phyloP scores from a whole-genome alignment of 2,329 filamentous ascomycete species.

The Arthrinium puccinioides region DNA sequence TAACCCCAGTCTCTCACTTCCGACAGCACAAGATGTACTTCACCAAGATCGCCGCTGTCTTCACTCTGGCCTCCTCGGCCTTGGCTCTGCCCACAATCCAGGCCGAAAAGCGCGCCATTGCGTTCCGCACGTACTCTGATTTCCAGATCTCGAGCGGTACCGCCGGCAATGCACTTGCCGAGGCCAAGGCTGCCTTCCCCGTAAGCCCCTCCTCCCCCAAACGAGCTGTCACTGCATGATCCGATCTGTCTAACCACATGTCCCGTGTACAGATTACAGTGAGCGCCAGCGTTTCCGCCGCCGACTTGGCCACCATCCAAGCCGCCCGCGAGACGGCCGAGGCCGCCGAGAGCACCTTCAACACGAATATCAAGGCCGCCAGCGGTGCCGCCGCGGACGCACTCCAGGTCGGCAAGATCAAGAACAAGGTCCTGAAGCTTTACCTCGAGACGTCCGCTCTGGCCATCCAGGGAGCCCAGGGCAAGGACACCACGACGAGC shows the following conservation, averaged over 20 bases:
- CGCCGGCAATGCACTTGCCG: conserved; percentile 44
- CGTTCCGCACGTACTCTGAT: conserved; percentile 6
- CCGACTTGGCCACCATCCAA: conserved; percentile 43
- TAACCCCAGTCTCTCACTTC: neutral
- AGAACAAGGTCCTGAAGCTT: conserved; percentile 55
- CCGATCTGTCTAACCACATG: neutral
- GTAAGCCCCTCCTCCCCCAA: too few species aligned
- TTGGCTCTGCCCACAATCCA: conserved; percentile 1
- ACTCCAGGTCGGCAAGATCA: conserved; percentile 48
- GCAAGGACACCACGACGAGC: conserved; percentile 31
- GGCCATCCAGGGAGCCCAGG: conserved; percentile 43
- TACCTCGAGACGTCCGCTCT: conserved; percentile 43
- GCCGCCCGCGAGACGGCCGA: conserved; percentile 43
- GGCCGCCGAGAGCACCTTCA: conserved; percentile 47
- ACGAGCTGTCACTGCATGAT: too few species aligned
- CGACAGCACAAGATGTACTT: conserved; percentile 3
- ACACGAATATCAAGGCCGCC: conserved; percentile 42
- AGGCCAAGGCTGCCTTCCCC: conserved; percentile 47
- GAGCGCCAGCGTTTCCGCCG: conserved; percentile 37
- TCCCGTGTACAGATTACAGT: conserved; percentile 29
- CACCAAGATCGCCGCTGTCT: conserved; percentile 1
- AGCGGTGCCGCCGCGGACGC: conserved; percentile 32
- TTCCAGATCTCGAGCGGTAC: conserved; percentile 45
- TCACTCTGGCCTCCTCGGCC: conserved; percentile 3
- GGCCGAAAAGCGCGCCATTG: conserved; percentile 7